Evolutionary conservation across 2,329 filamentous ascomycete genomes (phyloP).

Genomic region (Fusarium sp.): DNA sequence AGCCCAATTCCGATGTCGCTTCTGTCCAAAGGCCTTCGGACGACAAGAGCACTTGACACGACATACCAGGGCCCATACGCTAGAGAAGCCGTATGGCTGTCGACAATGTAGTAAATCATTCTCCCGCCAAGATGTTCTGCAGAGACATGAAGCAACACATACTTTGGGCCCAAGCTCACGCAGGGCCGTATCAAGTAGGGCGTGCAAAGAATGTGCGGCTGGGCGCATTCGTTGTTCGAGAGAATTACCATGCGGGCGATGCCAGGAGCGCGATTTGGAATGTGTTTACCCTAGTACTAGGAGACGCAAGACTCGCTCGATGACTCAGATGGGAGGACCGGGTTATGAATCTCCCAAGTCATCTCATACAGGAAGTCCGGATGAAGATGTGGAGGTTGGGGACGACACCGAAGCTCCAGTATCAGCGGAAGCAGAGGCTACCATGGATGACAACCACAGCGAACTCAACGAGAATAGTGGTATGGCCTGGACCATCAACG

Average conservation of each 20-base stretch:
- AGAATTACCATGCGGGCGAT: slow-evolving; percentile 29
- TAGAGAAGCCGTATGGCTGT: slow-evolving; percentile 36
- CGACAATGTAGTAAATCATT: slow-evolving; percentile 31
- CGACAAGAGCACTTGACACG: slow-evolving; percentile 36
- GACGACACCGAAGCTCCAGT: not conserved
- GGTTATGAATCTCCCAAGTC: not conserved
- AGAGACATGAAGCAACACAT: slow-evolving; percentile 31
- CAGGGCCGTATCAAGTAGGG: slow-evolving; percentile 16
- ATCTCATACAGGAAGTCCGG: not conserved
- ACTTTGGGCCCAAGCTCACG: not conserved
- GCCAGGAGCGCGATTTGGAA: slow-evolving; percentile 13
- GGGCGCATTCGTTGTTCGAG: slow-evolving; percentile 38
- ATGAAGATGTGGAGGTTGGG: not conserved
- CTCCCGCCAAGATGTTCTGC: slow-evolving; percentile 32
- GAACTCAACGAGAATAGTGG: not conserved
- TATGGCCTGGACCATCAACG: not conserved
- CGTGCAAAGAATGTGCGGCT: slow-evolving; percentile 32
- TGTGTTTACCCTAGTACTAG: slow-evolving; percentile 22
- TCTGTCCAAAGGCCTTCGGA: slow-evolving; percentile 17
- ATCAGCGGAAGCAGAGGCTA: not conserved
- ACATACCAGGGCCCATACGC: slow-evolving; percentile 32
- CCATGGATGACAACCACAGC: not conserved
- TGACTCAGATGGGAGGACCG: not conserved
- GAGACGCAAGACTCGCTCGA: slow-evolving; percentile 9
- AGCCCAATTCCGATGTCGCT: slow-evolving; percentile 4